phyloP scores from a whole-genome alignment of 805 yeast species.

The Wickerhamomyces subpelliculosus region DNA sequence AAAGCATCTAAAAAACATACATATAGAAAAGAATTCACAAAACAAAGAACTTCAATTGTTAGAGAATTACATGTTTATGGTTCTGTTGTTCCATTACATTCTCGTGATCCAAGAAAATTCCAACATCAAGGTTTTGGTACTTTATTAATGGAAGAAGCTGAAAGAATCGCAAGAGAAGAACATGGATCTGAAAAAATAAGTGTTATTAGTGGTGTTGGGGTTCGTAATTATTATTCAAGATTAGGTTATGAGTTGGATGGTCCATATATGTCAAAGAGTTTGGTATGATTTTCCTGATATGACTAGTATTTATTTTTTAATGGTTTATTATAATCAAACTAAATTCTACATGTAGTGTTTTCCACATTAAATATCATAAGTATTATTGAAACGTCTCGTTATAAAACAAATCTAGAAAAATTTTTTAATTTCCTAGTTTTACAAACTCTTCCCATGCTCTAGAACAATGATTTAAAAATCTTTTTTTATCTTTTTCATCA shows the following conservation, averaged over 20 bases:
- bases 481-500: slow-evolving; percentile 15
- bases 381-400: not conserved
- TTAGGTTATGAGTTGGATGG: slow-evolving; percentile 92
- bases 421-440: not conserved
- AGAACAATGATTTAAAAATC: slow-evolving; percentile 27
- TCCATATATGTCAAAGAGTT: slow-evolving; percentile 87
- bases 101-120: slow-evolving; percentile 94
- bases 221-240: slow-evolving; percentile 88
- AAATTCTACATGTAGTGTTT: too few species aligned
- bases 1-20: slow-evolving; percentile 87
- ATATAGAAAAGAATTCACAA: slow-evolving; percentile 78
- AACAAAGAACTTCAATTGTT: slow-evolving; percentile 87
- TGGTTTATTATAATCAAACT: too few species aligned
- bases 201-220: slow-evolving; percentile 97
- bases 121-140: slow-evolving; percentile 99
- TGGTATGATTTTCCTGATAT: too few species aligned
- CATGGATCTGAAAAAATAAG: slow-evolving; percentile 89
- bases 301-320: too few species aligned
- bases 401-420: not conserved
- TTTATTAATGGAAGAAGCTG: slow-evolving; percentile 96
- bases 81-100: slow-evolving; percentile 92
- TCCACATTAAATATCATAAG: not conserved
- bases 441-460: slow-evolving; percentile 26
- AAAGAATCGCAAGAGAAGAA: slow-evolving; percentile 88
- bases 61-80: slow-evolving; percentile 97